Percentiles rank a stretch among this genome's conserved stretches.
phyloP scores from a whole-genome alignment of 2,329 filamentous ascomycete species.

The Bisporella sp. region DNA sequence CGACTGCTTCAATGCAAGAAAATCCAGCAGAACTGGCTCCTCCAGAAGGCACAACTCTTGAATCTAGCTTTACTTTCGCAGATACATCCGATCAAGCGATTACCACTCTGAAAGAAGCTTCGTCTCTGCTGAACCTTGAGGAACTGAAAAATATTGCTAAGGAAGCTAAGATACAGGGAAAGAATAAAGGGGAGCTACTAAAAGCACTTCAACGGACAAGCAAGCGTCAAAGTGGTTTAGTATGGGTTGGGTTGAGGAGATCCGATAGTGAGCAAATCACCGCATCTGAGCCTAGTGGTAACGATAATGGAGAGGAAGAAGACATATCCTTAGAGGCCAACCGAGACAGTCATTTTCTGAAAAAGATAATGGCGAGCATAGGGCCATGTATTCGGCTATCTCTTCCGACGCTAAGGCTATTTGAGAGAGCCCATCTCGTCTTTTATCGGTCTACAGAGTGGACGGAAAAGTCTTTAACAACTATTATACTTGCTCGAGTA shows the following conservation, averaged over 20 bases:
- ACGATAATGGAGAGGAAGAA: conserved; percentile 33
- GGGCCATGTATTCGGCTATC: conserved; percentile 83
- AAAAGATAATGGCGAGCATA: conserved; percentile 69
- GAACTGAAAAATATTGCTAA: conserved; percentile 81
- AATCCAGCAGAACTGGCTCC: conserved; percentile 40
- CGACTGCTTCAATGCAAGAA: conserved; percentile 12
- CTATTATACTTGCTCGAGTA: conserved; percentile 89
- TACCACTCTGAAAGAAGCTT: conserved; percentile 73
- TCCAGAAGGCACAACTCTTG: conserved; percentile 41
- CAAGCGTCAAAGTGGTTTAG: conserved; percentile 67
- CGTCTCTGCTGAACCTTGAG: conserved; percentile 73
- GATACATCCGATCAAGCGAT: conserved; percentile 71
- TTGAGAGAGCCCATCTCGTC: conserved; percentile 89
- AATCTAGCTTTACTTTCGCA: conserved; percentile 65
- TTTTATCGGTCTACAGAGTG: conserved; percentile 95
- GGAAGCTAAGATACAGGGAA: conserved; percentile 79
- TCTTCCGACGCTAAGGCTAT: conserved; percentile 65
- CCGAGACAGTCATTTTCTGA: conserved; percentile 66
- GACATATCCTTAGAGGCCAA: conserved; percentile 37
- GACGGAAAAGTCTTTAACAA: conserved; percentile 94
- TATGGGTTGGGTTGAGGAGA: conserved; percentile 59
- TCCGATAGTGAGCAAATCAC: conserved; percentile 34
- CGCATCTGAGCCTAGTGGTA: conserved; percentile 44
- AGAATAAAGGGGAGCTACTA: conserved; percentile 77
- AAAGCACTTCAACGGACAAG: conserved; percentile 68